These are phyloP conservation scores for Luffa aegyptiaca DNA, from an alignment of 306 rosid genomes.

Conservation along the genomic window DNA sequence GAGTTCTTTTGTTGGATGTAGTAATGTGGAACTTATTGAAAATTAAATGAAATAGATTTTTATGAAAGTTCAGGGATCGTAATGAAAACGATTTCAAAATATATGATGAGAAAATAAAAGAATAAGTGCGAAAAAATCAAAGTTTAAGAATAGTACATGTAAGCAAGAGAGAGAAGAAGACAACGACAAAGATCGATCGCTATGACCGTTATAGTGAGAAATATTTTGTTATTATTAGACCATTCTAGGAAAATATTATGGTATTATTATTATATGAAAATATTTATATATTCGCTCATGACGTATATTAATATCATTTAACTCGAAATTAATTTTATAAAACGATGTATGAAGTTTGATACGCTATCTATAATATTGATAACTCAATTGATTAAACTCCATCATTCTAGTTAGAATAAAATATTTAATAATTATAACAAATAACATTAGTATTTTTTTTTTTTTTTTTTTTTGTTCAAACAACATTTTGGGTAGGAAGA, in stretches of 20 bases:
- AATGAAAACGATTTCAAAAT: too few species aligned
- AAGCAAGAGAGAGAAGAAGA: neutral
- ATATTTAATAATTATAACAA: too few species aligned
- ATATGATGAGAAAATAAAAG: too few species aligned
- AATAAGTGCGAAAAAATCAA: neutral
- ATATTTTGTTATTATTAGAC: neutral
- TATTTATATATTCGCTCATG: neutral
- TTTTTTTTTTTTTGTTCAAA: too few species aligned
- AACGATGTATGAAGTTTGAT: neutral
- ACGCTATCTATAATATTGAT: too few species aligned
- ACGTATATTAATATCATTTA: neutral
- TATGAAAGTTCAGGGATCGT: too few species aligned
- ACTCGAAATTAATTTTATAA: neutral
- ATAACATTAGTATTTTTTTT: too few species aligned
- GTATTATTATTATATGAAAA: neutral
- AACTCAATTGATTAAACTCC: too few species aligned
- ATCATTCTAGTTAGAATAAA: too few species aligned
- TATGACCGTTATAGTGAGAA: neutral
- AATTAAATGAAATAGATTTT: neutral
- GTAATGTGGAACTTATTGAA: neutral
- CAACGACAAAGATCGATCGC: neutral
- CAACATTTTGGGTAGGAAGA: too few species aligned
- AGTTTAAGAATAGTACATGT: neutral
- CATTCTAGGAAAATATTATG: neutral
- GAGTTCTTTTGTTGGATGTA: too few species aligned